These are phyloP conservation scores for Phyllosticta capitalensis DNA, from an alignment of 2,329 filamentous ascomycete genomes.

Conservation along the genomic window DNA sequence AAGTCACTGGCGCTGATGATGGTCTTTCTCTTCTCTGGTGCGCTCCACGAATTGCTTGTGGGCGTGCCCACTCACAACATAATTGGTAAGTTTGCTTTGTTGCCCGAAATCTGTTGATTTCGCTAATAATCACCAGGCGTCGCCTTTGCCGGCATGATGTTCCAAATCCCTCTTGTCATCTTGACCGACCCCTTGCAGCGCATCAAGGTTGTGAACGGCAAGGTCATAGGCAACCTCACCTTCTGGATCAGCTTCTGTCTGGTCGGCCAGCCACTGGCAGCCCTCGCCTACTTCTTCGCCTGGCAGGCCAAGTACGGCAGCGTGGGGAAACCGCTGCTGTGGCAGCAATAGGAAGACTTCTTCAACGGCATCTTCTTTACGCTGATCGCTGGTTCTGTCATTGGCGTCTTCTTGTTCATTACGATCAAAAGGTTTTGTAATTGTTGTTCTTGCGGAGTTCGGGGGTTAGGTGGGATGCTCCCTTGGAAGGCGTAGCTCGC, in stretches of 20 bases:
- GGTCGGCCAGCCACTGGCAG: constrained; percentile 87
- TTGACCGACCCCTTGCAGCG: constrained; percentile 72
- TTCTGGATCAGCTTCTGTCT: constrained; percentile 97
- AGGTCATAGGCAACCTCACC: constrained; percentile 78
- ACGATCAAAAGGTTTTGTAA: background rate
- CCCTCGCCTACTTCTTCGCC: constrained; percentile 90
- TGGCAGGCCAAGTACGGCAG: constrained; percentile 98
- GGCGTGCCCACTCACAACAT: constrained; percentile 92
- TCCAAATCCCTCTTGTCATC: constrained; percentile 80
- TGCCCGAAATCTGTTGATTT: constrained; percentile 11
- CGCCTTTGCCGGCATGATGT: constrained; percentile 87
- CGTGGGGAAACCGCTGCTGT: constrained; percentile 39
- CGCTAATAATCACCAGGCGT: constrained; percentile 55
- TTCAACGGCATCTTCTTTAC: background rate
- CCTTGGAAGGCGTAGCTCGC: too few species aligned
- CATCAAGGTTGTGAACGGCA: constrained; percentile 64
- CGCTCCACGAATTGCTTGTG: constrained; percentile 86
- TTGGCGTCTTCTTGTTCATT: background rate
- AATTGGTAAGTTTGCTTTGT: constrained; percentile 49
- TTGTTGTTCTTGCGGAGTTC: background rate
- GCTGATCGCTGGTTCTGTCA: background rate
- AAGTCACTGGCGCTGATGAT: constrained; percentile 60
- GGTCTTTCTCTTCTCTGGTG: constrained; percentile 80
- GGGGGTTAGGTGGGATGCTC: too few species aligned
- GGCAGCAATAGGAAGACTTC: background rate